Base-by-base conservation (phyloP, 352 stramenopile genomes). In the Pseudoperonospora humuli region DNA sequence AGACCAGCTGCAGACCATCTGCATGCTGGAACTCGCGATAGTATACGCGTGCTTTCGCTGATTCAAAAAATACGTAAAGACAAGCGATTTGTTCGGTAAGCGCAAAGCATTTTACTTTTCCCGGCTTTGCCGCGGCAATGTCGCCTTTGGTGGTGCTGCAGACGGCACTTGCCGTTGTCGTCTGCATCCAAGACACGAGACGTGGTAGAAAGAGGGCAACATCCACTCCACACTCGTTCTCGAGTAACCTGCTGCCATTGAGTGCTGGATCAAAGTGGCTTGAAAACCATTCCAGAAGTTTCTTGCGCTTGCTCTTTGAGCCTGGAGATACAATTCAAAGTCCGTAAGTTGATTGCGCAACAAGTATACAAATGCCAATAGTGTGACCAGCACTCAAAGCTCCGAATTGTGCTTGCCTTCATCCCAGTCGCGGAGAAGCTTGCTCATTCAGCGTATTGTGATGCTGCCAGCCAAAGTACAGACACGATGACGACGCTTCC, bases 171-270 rank as follows among this genome's bases (percentile, higher is more conserved):
- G 28, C 33, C 34, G 43, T 55, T 17, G 54, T 70, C 39, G 67
- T 84, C n/a, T 73, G 61, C 65, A 88, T 81, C 76, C 69, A 88
- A 8, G 66, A 64, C 28, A 86, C 45, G 6, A 86, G 56, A 4
- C 77, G 74, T 7, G 74, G 62, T 23, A 89, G 39, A 27, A 86
- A 64, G 13, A 89, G 66, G 19, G 67, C 61, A 17, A 78, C 41
- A 15, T 83, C 54, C 4, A 50, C 27, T 0, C 70, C 77, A 23
- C 54, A 82, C 25, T 78, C 57, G 8, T 31, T 53, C 39, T 85
- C 61, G 3, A 86, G 51, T 10, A 61, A n/a, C n/a, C n/a, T n/a
- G n/a, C n/a, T n/a, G n/a, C n/a, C n/a, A n/a, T n/a, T n/a, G n/a
- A n/a, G 17, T 18, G 31, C 39, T 1, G 40, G 20, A 5, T 61